A percentile compares a stretch with the other conserved stretches of the same genome.
Evolutionary conservation across 345 rosid species (phyloP).

Genomic region (Citrus cavaleriei): DNA sequence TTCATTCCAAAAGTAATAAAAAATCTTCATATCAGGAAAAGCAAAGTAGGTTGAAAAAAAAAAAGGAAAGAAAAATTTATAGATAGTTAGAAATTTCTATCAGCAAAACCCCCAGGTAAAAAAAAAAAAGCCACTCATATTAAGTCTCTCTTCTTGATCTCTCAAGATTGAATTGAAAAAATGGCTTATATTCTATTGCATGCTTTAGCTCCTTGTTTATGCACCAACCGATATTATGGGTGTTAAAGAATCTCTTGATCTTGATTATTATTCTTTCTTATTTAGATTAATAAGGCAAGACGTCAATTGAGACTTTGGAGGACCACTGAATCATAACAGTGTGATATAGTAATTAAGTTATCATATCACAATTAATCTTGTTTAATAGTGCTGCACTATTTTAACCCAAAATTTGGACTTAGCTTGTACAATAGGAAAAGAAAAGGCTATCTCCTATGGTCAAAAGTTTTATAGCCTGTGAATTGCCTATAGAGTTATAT

Average conservation of each 20-base stretch:
- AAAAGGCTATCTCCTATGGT: constrained; percentile 34
- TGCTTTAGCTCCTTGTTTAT: background rate
- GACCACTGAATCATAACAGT: constrained; percentile 66
- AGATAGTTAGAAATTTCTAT: no score
- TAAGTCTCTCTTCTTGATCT: no score
- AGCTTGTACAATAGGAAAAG: constrained; percentile 33
- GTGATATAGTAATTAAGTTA: constrained; percentile 43
- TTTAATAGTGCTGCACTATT: background rate
- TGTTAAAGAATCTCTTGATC: background rate
- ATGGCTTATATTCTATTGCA: background rate
- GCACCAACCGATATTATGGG: background rate
- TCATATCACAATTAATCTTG: constrained; percentile 18
- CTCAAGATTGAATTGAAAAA: background rate
- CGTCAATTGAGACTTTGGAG: constrained; percentile 15
- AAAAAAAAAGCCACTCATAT: no score
- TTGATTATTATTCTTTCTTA: background rate
- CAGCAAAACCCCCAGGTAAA: no score
- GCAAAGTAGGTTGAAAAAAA: background rate
- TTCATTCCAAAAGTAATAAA: no score
- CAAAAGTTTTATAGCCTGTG: constrained; percentile 29
- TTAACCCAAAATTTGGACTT: constrained; percentile 8
- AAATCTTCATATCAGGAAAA: no score
- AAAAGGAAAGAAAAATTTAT: background rate
- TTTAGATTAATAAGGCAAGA: background rate
- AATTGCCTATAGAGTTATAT: constrained; percentile 17